A percentile compares a stretch with the other conserved stretches of the same genome.
phyloP scores from a whole-genome alignment of 2,329 filamentous ascomycete genomes.

The Stagonosporopsis chrysanthemi region DNA sequence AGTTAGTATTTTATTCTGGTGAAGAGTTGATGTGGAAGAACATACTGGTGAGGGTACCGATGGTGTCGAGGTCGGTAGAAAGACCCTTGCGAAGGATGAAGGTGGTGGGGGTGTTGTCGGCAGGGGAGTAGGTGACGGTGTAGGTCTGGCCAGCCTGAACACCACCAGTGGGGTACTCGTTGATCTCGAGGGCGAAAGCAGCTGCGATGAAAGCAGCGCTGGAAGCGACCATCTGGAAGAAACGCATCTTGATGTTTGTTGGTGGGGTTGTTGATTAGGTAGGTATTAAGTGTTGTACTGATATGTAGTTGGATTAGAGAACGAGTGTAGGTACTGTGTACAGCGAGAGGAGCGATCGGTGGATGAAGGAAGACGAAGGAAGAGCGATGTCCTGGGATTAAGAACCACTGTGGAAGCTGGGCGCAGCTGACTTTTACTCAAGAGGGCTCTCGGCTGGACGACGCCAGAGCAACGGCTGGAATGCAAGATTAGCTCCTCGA shows the following conservation, averaged over 20 bases:
- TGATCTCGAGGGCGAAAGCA: constrained; percentile 59
- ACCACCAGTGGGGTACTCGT: constrained; percentile 56
- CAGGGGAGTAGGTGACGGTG: constrained; percentile 59
- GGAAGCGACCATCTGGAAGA: constrained; percentile 58
- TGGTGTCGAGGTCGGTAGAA: constrained; percentile 58
- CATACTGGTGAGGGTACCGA: constrained; percentile 60
- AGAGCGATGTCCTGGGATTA: constrained; percentile 25
- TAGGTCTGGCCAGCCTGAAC: constrained; percentile 59
- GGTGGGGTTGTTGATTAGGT: constrained; percentile 29
- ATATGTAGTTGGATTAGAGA: constrained; percentile 30
- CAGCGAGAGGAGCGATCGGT: constrained; percentile 30
- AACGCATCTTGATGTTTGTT: constrained; percentile 56
- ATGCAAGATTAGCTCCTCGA: constrained; percentile 41
- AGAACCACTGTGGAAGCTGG: constrained; percentile 17
- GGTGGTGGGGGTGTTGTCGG: constrained; percentile 56
- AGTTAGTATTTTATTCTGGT: constrained; percentile 21
- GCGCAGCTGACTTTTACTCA: constrained; percentile 35
- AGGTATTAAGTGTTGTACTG: constrained; percentile 22
- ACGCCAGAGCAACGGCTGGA: constrained; percentile 44
- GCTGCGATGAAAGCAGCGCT: constrained; percentile 47
- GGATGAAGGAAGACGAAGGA: constrained; percentile 27
- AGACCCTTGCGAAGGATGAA: constrained; percentile 64
- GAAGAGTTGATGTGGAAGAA: background rate
- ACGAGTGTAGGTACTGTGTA: constrained; percentile 39
- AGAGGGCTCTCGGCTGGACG: constrained; percentile 28